These are phyloP conservation scores for Pseudopithomyces maydicus DNA, from an alignment of 2,329 filamentous ascomycete genomes.

Conservation along the genomic window DNA sequence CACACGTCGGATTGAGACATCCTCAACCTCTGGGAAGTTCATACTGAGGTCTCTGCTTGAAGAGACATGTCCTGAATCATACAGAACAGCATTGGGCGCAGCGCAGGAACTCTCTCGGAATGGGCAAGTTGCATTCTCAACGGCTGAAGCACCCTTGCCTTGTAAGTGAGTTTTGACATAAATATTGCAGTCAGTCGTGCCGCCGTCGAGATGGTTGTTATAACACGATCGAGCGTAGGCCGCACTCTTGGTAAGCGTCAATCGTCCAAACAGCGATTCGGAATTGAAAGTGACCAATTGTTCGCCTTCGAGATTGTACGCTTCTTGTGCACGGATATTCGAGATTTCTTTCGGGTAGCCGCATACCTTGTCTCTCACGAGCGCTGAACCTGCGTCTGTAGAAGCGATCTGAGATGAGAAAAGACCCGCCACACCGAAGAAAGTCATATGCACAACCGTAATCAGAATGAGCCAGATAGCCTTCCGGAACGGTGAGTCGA, in stretches of 20 bases:
- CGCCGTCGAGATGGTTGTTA: slow-evolving; percentile 8
- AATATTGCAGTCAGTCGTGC: slow-evolving; percentile 15
- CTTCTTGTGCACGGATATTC: slow-evolving; percentile 8
- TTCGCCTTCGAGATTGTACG: slow-evolving; percentile 6
- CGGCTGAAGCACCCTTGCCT: slow-evolving; percentile 13
- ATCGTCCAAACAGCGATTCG: slow-evolving; percentile 18
- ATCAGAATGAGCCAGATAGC: slow-evolving; percentile 15
- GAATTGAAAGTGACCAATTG: slow-evolving; percentile 19
- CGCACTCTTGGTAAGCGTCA: slow-evolving; percentile 19
- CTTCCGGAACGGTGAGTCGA: slow-evolving; percentile 11
- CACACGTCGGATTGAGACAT: slow-evolving; percentile 20
- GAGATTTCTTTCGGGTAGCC: slow-evolving; percentile 18
- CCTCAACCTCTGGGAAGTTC: slow-evolving; percentile 17
- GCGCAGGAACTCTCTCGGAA: slow-evolving; percentile 20
- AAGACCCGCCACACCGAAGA: slow-evolving; percentile 23
- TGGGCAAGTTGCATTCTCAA: slow-evolving; percentile 20
- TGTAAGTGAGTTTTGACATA: slow-evolving; percentile 18
- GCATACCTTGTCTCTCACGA: slow-evolving; percentile 14
- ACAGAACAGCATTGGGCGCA: slow-evolving; percentile 8
- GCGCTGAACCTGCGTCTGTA: slow-evolving; percentile 13
- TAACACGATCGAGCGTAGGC: slow-evolving; percentile 25
- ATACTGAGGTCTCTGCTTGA: slow-evolving; percentile 24
- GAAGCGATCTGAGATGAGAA: slow-evolving; percentile 22
- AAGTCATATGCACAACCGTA: slow-evolving; percentile 16
- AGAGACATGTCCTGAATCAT: slow-evolving; percentile 21